Percentiles rank a stretch among this genome's conserved stretches.
These are phyloP conservation scores for Stromatinia cepivora DNA, from an alignment of 2,329 filamentous ascomycete genomes.

Conservation along the genomic window DNA sequence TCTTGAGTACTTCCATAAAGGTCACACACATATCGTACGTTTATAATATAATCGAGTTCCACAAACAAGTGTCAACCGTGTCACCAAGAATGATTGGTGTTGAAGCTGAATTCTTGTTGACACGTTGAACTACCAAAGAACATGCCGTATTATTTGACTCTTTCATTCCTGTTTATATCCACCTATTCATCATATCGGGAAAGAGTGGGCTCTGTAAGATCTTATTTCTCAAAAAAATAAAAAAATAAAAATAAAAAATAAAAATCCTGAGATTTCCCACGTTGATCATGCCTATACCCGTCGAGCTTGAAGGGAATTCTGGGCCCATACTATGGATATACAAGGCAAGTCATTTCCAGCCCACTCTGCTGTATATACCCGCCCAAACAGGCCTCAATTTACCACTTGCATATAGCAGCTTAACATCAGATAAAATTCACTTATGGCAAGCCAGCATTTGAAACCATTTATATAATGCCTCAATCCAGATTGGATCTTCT, in stretches of 20 bases:
- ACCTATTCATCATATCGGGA: background rate
- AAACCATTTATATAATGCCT: slow-evolving; percentile 12
- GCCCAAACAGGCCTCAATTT: background rate
- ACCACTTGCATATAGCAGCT: slow-evolving; percentile 6
- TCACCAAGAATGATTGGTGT: slow-evolving; percentile 4
- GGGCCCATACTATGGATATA: slow-evolving; percentile 8
- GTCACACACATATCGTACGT: slow-evolving; percentile 23
- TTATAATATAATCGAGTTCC: slow-evolving; percentile 13
- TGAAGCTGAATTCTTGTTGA: slow-evolving; percentile 1
- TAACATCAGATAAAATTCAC: slow-evolving; percentile 2
- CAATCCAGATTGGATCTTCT: background rate
- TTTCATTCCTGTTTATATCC: background rate
- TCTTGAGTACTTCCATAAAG: slow-evolving; percentile 17
- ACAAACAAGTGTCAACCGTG: slow-evolving; percentile 2
- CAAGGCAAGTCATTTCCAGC: slow-evolving; percentile 12
- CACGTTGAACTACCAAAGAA: slow-evolving; percentile 12
- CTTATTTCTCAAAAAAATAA: background rate
- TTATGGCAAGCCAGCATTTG: background rate
- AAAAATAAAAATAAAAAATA: no score
- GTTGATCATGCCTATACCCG: slow-evolving; percentile 20
- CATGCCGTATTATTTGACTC: background rate
- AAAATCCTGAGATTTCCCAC: slow-evolving; percentile 5
- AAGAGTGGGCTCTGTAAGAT: slow-evolving; percentile 1
- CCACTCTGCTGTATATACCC: slow-evolving; percentile 13
- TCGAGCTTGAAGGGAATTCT: slow-evolving; percentile 17